Base-by-base conservation (phyloP, 73 alveolate genomes). In the Paraurostyla sp. region DNA sequence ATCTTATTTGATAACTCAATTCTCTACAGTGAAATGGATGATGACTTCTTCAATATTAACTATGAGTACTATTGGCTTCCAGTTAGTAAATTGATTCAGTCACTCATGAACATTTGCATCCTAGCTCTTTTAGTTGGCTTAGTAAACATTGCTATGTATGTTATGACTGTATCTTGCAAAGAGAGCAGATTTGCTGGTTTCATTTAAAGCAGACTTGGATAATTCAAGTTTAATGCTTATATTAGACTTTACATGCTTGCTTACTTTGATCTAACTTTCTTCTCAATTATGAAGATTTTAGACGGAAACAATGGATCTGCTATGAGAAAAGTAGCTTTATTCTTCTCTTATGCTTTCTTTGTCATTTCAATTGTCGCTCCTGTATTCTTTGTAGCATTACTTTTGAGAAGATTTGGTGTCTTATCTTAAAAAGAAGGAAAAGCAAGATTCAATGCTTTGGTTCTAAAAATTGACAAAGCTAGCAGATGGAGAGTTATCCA, bases 51-150 rank as follows among this genome's bases (percentile, higher is more conserved):
- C 89, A 78, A 78, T 60, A 54, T 51, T 45, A 78, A 78, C 60
- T 78, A 78, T 78, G 78, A 78, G 89, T 78, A 78, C 62, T 78
- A 51, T 52, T 49, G 78, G 80, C 78, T 78, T 15, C 89, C 89
- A 46, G 50, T 78, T 33, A 40, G 75, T 43, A 78, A 78, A 27
- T 20, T 78, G 48, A 51, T 78, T 23, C 78, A 78, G 59, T 78
- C 89, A 51, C 29, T 78, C 7, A 78, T 78, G 89, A 78, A 78
- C 29, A 78, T 54, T 29, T 43, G 63, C 48, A 78, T 78, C 32
- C 40, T 78, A 27, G 63, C 69, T 23, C 2, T 78, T 16, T 22
- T 78, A 22, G 69, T 78, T 25, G 78, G 41, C 35, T 16, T 78
- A 16, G 58, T 41, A 3, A 78, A 78, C 30, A 18, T 78, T 6